These are phyloP conservation scores for Plasmodium inui DNA, from an alignment of 169 alveolate genomes.

Conservation along the genomic window DNA sequence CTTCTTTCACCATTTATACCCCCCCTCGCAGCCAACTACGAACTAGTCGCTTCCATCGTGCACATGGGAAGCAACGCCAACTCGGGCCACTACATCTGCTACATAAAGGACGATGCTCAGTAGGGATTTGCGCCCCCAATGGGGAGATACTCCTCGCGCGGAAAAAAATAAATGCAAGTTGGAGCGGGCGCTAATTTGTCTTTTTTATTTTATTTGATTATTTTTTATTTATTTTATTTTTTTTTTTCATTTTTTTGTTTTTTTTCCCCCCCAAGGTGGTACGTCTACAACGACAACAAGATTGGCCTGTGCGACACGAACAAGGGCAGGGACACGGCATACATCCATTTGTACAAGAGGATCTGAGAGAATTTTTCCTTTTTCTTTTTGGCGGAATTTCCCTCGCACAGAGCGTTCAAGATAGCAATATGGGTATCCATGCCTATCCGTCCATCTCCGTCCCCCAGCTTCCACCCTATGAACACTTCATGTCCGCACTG, in stretches of 20 bases:
- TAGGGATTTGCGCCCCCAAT: slow-evolving; percentile 28
- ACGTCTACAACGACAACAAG: slow-evolving; percentile 60
- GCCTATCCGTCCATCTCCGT: background rate
- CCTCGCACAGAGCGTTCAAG: background rate
- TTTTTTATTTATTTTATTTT: background rate
- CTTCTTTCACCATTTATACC: background rate
- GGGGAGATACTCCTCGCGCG: background rate
- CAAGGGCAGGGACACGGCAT: slow-evolving; percentile 52
- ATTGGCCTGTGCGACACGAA: slow-evolving; percentile 30
- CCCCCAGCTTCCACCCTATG: background rate
- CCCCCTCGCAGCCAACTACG: slow-evolving; percentile 78
- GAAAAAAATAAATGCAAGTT: background rate
- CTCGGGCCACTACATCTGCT: slow-evolving; percentile 91
- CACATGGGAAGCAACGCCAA: slow-evolving; percentile 90
- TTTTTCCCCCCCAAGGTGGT: slow-evolving; percentile 32
- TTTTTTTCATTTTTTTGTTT: background rate
- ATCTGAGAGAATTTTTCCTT: background rate
- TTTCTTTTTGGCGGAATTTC: background rate
- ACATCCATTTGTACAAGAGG: slow-evolving; percentile 59
- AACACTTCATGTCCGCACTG: background rate
- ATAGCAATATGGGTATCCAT: background rate
- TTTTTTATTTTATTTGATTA: background rate
- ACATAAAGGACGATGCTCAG: slow-evolving; percentile 83
- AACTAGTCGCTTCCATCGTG: slow-evolving; percentile 86
- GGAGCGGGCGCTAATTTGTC: background rate